Conservation (phyloP, 1,284 basidiomycete species). For the Melampsora larici-populina region DNA sequence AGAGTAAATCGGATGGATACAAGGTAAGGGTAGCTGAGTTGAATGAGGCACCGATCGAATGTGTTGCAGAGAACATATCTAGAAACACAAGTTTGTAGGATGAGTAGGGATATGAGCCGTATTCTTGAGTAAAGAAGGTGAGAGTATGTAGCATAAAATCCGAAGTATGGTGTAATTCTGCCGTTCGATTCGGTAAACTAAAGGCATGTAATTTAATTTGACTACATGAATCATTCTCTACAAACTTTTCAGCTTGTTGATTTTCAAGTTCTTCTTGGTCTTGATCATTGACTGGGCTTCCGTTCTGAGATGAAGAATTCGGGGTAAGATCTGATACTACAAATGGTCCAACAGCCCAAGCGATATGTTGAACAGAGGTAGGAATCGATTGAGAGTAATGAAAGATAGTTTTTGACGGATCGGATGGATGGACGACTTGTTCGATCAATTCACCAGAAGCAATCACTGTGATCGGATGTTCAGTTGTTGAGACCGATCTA, state of each 20-base stretch:
- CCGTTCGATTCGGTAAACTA: slow-evolving; percentile 78
- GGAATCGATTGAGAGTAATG: slow-evolving; percentile 82
- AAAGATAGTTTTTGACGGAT: slow-evolving; percentile 90
- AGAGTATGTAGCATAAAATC: slow-evolving; percentile 80
- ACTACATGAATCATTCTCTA: slow-evolving; percentile 43
- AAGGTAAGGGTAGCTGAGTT: slow-evolving; percentile 81
- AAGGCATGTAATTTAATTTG: slow-evolving; percentile 89
- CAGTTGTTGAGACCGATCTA: slow-evolving; percentile 53
- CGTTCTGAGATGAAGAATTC: neutral
- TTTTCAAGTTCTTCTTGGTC: slow-evolving; percentile 13
- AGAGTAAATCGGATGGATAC: slow-evolving; percentile 75
- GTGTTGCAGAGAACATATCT: slow-evolving; percentile 64
- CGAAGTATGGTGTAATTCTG: slow-evolving; percentile 65
- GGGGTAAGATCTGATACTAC: slow-evolving; percentile 40
- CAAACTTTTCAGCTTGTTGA: slow-evolving; percentile 11
- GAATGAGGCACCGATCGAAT: slow-evolving; percentile 65
- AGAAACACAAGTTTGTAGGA: slow-evolving; percentile 97
- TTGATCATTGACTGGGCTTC: neutral
- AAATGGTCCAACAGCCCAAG: slow-evolving; percentile 93
- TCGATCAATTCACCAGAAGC: slow-evolving; percentile 92
- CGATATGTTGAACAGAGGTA: slow-evolving; percentile 91
- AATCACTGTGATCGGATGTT: slow-evolving; percentile 66
- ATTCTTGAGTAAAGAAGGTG: slow-evolving; percentile 85
- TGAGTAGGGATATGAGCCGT: slow-evolving; percentile 91
- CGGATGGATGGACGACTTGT: slow-evolving; percentile 91